Base-by-base conservation (phyloP, 2,329 filamentous ascomycete genomes). In the Orbilia oligospora region DNA sequence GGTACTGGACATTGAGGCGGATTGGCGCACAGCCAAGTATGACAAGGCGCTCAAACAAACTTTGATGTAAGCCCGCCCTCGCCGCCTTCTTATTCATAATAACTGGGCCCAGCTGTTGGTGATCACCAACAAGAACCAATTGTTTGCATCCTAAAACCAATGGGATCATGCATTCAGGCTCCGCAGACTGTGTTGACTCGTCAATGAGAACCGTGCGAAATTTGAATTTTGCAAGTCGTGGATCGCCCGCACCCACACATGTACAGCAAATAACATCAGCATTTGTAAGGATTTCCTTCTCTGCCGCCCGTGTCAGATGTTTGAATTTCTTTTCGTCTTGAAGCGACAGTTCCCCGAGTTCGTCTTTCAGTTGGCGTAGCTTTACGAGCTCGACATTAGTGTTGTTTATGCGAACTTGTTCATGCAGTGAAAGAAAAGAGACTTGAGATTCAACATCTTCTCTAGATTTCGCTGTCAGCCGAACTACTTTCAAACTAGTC, bases 11-110 rank as follows among this genome's bases (percentile, higher is more conserved):
- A 82, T 97, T 97, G 69, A 99, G 89, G 67, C 95, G 92, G 81
- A 97, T 97, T 6, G 96, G 96, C 46, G 92, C 91, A 82, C 94
- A 92, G 53, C 92, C 92, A n/a, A 98, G 89, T 82, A 95, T 93
- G 82, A 98, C 94, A 64, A 99, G 88, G 82, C 96, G 93, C 86
- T 99, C 96, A 83, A 99, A 99, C 9, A 99, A 88, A n/a, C 95
- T 98, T 85, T 98, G 96, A 85, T 98, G 97, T 16, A 99, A 88
- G 79, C 96, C 96, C 70, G 96, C 96, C 86, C 98, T 98, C 79
- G 96, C 96, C 14, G 96, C 96, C 86, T 98, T 98, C 88, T 99
- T 99, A 88, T 99, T 99, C 95, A 99, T 99, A 84, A 99, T 98
- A 82, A 99, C 96, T 0, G 96, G 96, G 0, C 96, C 96, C 81